Evolutionary conservation across 78 protist species (phyloP), one percentile per base, ranked within the genome.

Genomic region (Bigelowiella natans): DNA sequence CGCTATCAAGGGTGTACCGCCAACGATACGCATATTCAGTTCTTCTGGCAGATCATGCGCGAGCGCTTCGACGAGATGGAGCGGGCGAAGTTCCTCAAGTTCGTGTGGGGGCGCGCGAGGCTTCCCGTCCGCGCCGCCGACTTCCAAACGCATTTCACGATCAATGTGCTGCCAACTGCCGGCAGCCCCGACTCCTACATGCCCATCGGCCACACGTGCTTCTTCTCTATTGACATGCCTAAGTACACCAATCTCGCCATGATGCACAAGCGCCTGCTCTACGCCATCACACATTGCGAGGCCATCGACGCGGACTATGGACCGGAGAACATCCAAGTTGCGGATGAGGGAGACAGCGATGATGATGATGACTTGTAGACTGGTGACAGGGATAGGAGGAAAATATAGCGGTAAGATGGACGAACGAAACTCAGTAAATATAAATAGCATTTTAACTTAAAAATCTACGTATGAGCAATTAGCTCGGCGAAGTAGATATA

Each of bases 241-340:
- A 7, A 11, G 38, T 85, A 85, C 87, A 85, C 87, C 30, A 85
- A 37, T 18, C 36, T 37, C 30, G 87, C 36, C 7, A 85, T 85
- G 7, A 85, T 85, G 87, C 36, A 85, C 11, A 85, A 85, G 87
- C 36, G 38, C 30, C 7, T 85, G 87, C 38, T 85, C 7, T 85
- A 85, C 87, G 87, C 87, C 36, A 85, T 85, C 36, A 37, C 87
- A 26, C 36, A 85, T 18, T 85, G 87, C 18, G 51, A 85, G 11
- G 87, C 87, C 38, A 85, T 85, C 18, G 87, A 85, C 38, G 38
- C 87, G 7, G 87, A 85, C 38, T 85, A 51, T 51, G 73, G 73
- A 51, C 73, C 73, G 73, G 73, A 51, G 73, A 51, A 51, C 18
- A 51, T 51, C 73, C 7, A 18, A 18, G 73, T 51, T 26, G 73